Conservation (phyloP, 495 filamentous ascomycete species). For the Aspergillus coremiiformis region DNA sequence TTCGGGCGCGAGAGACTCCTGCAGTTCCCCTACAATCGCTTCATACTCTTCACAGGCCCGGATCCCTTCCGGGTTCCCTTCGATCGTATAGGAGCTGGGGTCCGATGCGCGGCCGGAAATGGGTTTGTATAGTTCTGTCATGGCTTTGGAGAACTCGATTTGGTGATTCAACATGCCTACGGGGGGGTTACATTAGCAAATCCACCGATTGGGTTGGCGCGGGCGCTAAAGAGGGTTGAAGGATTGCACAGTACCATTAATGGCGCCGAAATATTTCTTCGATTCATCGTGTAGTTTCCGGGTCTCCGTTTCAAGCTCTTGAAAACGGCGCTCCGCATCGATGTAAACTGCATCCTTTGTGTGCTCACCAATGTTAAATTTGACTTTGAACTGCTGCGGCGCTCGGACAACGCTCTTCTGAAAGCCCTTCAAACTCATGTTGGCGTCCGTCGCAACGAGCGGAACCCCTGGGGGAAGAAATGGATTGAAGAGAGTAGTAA, state of each 20-base stretch:
- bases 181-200: constrained; percentile 7
- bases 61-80: constrained; percentile 93
- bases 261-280: constrained; percentile 90
- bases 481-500: no score
- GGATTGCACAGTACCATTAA: constrained; percentile 67
- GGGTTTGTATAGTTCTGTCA: constrained; percentile 95
- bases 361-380: constrained; percentile 88
- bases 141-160: constrained; percentile 95
- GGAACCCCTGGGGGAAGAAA: no score
- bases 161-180: constrained; percentile 91
- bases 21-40: constrained; percentile 79
- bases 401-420: constrained; percentile 81
- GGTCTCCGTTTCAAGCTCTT: constrained; percentile 91
- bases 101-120: constrained; percentile 95
- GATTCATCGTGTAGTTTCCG: constrained; percentile 94
- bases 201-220: background rate
- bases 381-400: constrained; percentile 82
- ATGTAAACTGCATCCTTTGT: constrained; percentile 91
- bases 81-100: constrained; percentile 68
- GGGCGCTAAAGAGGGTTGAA: background rate
- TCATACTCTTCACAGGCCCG: constrained; percentile 95
- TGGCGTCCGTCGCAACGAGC: constrained; percentile 6
- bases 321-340: constrained; percentile 89
- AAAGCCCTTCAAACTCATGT: constrained; percentile 96
- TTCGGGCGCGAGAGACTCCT: constrained; percentile 81